Evolutionary conservation across 441 rosid species (phyloP), one percentile per base, ranked within the genome.

Genomic region (Sinapis alba): DNA sequence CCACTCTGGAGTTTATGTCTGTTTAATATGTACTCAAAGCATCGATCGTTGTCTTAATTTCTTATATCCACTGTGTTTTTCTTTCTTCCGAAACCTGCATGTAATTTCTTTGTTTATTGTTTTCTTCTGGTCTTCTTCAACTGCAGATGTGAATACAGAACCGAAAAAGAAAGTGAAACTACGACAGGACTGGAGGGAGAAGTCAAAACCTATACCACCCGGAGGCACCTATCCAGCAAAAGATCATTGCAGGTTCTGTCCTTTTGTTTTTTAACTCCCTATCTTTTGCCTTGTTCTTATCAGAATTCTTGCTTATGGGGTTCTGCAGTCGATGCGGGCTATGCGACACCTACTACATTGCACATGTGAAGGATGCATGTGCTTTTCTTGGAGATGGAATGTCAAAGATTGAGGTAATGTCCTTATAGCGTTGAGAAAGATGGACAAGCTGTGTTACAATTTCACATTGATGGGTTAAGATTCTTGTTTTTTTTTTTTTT

Each of bases 331-430:
- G 21, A 24, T 94, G 98, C 56, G 98, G 98, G 68, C 73, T 94
- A 76, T 94, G 98, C 47, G 98, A 94, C 80, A 89, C 97, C 15
- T 92, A 94, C 73, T 94, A 94, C 83, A 79, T 94, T 63, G 95
- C 98, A 45, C 98, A 94, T 83, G 98, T 94, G 65, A 94, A 89
- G 83, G 83, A 85, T 69, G 95, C 97, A 23, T 94, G 98, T 78
- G 98, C 98, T 58, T 94, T 94, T 81, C 87, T 94, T 18, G 98
- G 97, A 59, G 97, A 89, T 81, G 98, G 97, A 69, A 94, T 94
- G 98, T 90, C 98, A 57, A 89, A 74, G 83, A 88, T 94, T 72
- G 97, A 94, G 83, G 98, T 90, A 67, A 86, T 56, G 84, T 15
- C 67, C 30, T 20, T 28, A 70, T 36, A 23, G 30, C 43, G 51